phyloP scores from a whole-genome alignment of 768 basidiomycete genomes.

The Lepiota venenata region DNA sequence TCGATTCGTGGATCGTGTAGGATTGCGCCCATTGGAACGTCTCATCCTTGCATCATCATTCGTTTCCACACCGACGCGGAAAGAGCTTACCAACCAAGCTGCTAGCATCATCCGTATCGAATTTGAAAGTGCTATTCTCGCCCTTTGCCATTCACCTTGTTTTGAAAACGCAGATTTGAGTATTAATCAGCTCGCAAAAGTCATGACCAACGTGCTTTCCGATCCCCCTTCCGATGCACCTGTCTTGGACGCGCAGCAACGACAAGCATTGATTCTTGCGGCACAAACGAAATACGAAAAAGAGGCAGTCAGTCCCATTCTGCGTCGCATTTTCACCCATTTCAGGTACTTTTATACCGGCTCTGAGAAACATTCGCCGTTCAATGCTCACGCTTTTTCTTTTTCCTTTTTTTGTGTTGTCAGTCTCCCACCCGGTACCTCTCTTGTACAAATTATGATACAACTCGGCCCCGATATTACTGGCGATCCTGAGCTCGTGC shows the following conservation, averaged over 20 bases:
- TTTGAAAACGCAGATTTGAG: slow-evolving; percentile 81
- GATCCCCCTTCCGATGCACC: slow-evolving; percentile 68
- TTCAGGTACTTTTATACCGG: slow-evolving; percentile 50
- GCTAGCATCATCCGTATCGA: slow-evolving; percentile 66
- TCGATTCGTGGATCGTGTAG: slow-evolving; percentile 80
- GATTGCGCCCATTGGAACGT: slow-evolving; percentile 75
- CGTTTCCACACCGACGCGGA: slow-evolving; percentile 53
- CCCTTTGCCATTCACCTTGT: slow-evolving; percentile 75
- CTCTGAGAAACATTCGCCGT: slow-evolving; percentile 14
- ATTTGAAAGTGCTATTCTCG: slow-evolving; percentile 74
- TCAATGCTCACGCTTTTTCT: background rate
- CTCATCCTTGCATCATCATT: slow-evolving; percentile 76
- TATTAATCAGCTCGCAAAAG: slow-evolving; percentile 69
- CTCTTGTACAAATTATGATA: slow-evolving; percentile 71
- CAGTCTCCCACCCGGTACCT: slow-evolving; percentile 65
- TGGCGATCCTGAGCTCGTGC: slow-evolving; percentile 65
- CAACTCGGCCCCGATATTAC: slow-evolving; percentile 82
- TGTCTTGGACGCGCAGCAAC: slow-evolving; percentile 66
- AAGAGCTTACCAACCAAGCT: slow-evolving; percentile 63
- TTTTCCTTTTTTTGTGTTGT: background rate
- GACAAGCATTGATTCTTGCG: slow-evolving; percentile 71
- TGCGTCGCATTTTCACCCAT: slow-evolving; percentile 71
- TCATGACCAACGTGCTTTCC: slow-evolving; percentile 78
- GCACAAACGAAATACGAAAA: slow-evolving; percentile 79
- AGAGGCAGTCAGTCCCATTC: slow-evolving; percentile 69